Base-by-base conservation (phyloP, 1,284 basidiomycete genomes). In the Sporisorium exsertum region DNA sequence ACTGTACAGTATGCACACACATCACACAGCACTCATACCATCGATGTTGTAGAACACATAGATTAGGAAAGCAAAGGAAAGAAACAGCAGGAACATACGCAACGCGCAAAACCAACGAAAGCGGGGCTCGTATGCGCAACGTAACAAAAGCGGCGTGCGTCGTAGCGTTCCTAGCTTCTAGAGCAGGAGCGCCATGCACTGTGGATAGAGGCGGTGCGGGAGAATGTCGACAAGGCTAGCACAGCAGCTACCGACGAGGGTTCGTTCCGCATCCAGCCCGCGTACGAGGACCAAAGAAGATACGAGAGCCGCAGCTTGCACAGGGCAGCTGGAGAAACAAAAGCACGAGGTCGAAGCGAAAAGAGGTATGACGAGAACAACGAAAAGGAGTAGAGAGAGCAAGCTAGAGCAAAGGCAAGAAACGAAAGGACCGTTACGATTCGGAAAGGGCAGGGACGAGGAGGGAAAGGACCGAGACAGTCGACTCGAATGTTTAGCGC, bases 401-500 rank as follows among this genome's bases (percentile, higher is more conserved):
- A 45, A 54, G 33, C 55, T 32, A 43, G 43, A 58, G 33, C 40
- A 42, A 29, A 26, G 3, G n/a, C 20, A 37, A 33, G 20, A 5
- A 50, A 50, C 26, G 27, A 45, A 26, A 27, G 27, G 33, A 64
- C 57, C 60, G 46, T 59, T 59, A 58, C 68, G 56, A 49, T 20
- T 53, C 26, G 37, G 32, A 37, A 24, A 45, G 24, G 37, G 32
- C 27, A 24, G 33, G 24, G 29, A 35, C 24, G 6, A 47, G 45
- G 10, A 18, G 53, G 46, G 54, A 47, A 33, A n/a, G n/a, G n/a
- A n/a, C n/a, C 29, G 24, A 49, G 13, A 32, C 29, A 24, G 27
- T 29, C 54, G 42, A 24, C 20, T 24, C 22, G 45, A 49, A 40
- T 22, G 32, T 29, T 67, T 50, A 77, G 51, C 69, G 75, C 26